Evolutionary conservation across 805 yeast species (phyloP).

Genomic region (Wickerhamomyces subpelliculosus): DNA sequence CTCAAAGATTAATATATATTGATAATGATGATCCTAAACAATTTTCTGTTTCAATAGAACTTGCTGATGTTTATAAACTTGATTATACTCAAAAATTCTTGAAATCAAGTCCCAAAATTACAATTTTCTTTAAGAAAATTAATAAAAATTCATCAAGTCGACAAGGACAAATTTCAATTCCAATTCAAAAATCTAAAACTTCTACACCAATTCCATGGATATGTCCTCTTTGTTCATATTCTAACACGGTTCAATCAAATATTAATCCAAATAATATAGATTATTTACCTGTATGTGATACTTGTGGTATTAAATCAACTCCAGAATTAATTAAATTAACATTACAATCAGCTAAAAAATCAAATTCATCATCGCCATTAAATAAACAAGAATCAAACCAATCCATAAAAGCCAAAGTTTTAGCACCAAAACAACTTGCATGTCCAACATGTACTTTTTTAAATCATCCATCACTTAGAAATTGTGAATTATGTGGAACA

Average conservation of each 20-base stretch:
- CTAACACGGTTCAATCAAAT: conserved; percentile 38
- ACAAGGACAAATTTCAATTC: too few relatives aligned
- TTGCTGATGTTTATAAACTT: conserved; percentile 32
- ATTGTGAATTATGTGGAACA: conserved; percentile 87
- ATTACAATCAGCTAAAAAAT: conserved; percentile 10
- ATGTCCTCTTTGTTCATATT: conserved; percentile 83
- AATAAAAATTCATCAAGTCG: conserved; percentile 1
- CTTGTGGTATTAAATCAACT: conserved; percentile 54
- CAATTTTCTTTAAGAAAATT: conserved; percentile 25
- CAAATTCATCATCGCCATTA: neutral
- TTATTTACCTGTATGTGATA: conserved; percentile 41
- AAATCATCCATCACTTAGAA: conserved; percentile 71
- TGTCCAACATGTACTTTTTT: conserved; percentile 69
- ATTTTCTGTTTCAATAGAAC: conserved; percentile 40
- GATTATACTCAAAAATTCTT: conserved; percentile 52
- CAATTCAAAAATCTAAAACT: neutral
- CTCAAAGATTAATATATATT: conserved; percentile 64
- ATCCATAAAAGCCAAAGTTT: neutral
- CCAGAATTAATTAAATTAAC: conserved; percentile 28
- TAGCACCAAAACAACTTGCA: conserved; percentile 10
- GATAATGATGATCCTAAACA: conserved; percentile 39
- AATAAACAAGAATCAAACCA: neutral
- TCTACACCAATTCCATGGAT: conserved; percentile 45
- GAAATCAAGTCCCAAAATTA: conserved; percentile 75
- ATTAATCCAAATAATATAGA: conserved; percentile 19